Percentiles rank a stretch among this genome's conserved stretches.
Conservation (phyloP, 1,284 basidiomycete species). For the Moesziomyces globuligerus region DNA sequence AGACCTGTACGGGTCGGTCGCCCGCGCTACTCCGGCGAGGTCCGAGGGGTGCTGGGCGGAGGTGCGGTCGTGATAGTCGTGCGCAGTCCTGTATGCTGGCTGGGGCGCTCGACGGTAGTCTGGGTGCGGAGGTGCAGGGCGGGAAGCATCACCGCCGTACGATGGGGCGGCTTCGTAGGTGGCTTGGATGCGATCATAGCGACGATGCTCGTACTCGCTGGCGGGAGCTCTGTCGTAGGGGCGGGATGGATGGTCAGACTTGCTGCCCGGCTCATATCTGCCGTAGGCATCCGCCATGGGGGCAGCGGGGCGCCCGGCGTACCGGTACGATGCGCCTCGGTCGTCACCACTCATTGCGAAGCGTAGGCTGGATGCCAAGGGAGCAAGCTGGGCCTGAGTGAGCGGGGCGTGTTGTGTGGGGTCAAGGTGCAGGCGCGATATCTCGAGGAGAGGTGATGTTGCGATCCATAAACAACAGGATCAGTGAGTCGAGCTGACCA, state of each 20-base stretch:
- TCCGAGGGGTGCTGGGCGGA: slow-evolving; percentile 15
- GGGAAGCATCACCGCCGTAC: slow-evolving; percentile 18
- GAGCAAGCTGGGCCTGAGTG: background rate
- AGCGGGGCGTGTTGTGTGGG: background rate
- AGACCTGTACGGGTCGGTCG: slow-evolving; percentile 20
- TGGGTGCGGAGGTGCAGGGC: slow-evolving; percentile 14
- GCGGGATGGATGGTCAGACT: slow-evolving; percentile 20
- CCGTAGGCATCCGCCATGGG: slow-evolving; percentile 25
- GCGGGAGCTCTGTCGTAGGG: slow-evolving; percentile 18
- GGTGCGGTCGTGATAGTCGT: slow-evolving; percentile 21
- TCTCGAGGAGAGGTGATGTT: too few species aligned
- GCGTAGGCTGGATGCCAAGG: too few species aligned
- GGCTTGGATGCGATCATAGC: slow-evolving; percentile 36
- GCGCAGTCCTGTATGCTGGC: slow-evolving; percentile 24
- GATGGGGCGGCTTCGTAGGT: slow-evolving; percentile 30
- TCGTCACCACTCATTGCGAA: slow-evolving; percentile 36
- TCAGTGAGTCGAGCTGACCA: too few species aligned
- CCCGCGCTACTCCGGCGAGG: slow-evolving; percentile 14
- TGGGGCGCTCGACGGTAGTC: slow-evolving; percentile 29
- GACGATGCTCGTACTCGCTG: slow-evolving; percentile 28
- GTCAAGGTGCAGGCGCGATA: too few species aligned
- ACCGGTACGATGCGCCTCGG: slow-evolving; percentile 32
- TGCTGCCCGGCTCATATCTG: slow-evolving; percentile 26
- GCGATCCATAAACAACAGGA: too few species aligned
- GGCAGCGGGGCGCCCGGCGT: slow-evolving; percentile 23